phyloP scores from a whole-genome alignment of 768 basidiomycete species.

The Clitopilus hobsonii region DNA sequence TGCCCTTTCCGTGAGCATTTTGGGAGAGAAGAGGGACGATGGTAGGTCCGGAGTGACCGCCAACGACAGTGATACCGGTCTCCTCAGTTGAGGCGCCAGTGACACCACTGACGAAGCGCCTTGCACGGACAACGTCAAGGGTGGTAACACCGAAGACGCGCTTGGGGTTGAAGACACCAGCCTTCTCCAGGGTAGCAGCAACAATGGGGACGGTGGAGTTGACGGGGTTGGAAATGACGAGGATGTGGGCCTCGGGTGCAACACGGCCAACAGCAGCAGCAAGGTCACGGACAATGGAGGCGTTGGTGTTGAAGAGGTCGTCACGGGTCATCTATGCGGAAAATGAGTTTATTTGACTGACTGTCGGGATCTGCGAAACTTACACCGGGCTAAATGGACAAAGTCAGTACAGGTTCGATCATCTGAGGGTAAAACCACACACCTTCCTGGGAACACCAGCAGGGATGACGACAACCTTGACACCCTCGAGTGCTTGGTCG shows the following conservation, averaged over 20 bases:
- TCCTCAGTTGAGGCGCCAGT: conserved; percentile 60
- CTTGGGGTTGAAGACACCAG: conserved; percentile 86
- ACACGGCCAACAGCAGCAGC: conserved; percentile 83
- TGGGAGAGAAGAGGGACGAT: conserved; percentile 97
- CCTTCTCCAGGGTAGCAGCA: conserved; percentile 85
- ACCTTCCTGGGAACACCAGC: conserved; percentile 99
- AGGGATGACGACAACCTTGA: conserved; percentile 92
- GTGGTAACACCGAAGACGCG: conserved; percentile 96
- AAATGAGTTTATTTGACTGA: conserved; percentile 19
- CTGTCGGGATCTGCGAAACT: conserved; percentile 28
- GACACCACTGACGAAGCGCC: conserved; percentile 81
- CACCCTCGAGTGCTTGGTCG: conserved; percentile 84
- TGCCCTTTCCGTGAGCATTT: conserved; percentile 57
- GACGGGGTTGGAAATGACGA: conserved; percentile 99
- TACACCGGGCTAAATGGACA: conserved; percentile 66
- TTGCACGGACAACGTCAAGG: conserved; percentile 95
- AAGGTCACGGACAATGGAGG: conserved; percentile 95
- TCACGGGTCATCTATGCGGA: not conserved
- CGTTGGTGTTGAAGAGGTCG: conserved; percentile 68
- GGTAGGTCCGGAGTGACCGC: conserved; percentile 96
- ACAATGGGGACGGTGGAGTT: conserved; percentile 98
- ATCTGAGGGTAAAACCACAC: conserved; percentile 14
- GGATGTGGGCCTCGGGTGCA: conserved; percentile 86
- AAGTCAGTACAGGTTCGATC: conserved; percentile 16
- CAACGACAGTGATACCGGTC: conserved; percentile 78